phyloP scores from a whole-genome alignment of 768 basidiomycete genomes.

The Panaeolus cyanescens region DNA sequence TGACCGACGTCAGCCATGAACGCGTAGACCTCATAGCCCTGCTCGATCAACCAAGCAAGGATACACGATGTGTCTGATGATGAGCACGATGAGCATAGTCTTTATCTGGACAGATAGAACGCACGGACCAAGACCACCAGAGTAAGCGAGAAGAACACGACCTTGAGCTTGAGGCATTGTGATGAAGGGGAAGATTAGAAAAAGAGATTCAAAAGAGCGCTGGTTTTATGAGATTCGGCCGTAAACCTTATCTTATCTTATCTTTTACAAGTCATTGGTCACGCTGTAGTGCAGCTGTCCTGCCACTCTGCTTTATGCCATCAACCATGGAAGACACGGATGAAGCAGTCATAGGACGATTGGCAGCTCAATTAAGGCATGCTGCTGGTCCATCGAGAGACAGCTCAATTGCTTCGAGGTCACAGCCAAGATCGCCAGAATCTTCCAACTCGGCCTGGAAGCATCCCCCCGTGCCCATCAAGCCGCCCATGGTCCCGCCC shows the following conservation, averaged over 20 bases:
- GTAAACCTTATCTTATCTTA: slow-evolving; percentile 13
- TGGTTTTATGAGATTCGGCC: background rate
- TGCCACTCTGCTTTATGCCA: background rate
- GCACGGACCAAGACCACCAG: slow-evolving; percentile 89
- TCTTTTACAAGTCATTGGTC: background rate
- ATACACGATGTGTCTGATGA: slow-evolving; percentile 94
- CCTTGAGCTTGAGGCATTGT: slow-evolving; percentile 60
- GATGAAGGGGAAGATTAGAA: slow-evolving; percentile 10
- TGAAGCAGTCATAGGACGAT: too few relatives aligned
- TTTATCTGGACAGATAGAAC: background rate
- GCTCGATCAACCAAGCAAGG: slow-evolving; percentile 97
- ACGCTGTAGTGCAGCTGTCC: background rate
- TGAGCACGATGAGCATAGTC: slow-evolving; percentile 11
- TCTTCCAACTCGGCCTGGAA: too few relatives aligned
- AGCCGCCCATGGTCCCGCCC: too few relatives aligned
- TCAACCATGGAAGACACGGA: background rate
- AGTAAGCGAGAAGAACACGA: slow-evolving; percentile 96
- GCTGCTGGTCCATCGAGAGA: too few relatives aligned
- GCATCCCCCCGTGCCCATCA: too few relatives aligned
- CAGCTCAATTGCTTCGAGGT: too few relatives aligned
- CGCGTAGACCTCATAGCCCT: slow-evolving; percentile 95
- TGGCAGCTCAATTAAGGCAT: too few relatives aligned
- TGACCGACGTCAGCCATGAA: slow-evolving; percentile 98
- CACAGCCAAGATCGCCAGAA: too few relatives aligned
- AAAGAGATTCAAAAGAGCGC: background rate